phyloP scores from a whole-genome alignment of 345 rosid species.

The Corchorus capsularis region DNA sequence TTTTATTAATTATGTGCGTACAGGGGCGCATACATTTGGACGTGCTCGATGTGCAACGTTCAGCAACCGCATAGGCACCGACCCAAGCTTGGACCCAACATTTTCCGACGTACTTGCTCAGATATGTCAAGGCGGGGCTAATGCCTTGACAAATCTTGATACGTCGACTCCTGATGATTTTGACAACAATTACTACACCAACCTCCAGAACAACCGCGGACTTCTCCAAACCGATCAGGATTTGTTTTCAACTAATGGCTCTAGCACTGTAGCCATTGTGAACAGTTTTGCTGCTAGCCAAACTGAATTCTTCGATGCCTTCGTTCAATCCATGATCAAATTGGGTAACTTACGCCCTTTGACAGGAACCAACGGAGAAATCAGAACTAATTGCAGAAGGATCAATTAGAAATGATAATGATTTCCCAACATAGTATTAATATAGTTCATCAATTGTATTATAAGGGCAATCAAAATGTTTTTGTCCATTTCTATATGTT shows the following conservation, averaged over 20 bases:
- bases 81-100: slow-evolving; percentile 19
- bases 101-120: slow-evolving; percentile 12
- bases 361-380: slow-evolving; percentile 42
- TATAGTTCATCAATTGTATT: not conserved
- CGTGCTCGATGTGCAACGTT: slow-evolving; percentile 17
- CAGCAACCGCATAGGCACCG: slow-evolving; percentile 12
- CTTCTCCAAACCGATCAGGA: slow-evolving; percentile 42
- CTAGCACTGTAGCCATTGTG: slow-evolving; percentile 24
- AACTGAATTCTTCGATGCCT: slow-evolving; percentile 38
- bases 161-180: slow-evolving; percentile 23
- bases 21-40: slow-evolving; percentile 33
- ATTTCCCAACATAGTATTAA: not conserved
- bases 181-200: slow-evolving; percentile 39
- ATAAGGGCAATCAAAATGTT: not conserved
- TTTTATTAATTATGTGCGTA: no score
- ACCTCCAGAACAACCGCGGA: slow-evolving; percentile 32
- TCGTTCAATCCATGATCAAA: slow-evolving; percentile 41
- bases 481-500: not conserved
- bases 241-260: slow-evolving; percentile 32
- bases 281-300: slow-evolving; percentile 36
- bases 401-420: slow-evolving; percentile 26
- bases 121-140: slow-evolving; percentile 16
- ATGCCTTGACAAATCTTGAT: slow-evolving; percentile 21
- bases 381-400: slow-evolving; percentile 36
- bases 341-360: slow-evolving; percentile 46